Evolutionary conservation across 176 grass and related monocot species (phyloP).

Genomic region (Lolium rigidum): DNA sequence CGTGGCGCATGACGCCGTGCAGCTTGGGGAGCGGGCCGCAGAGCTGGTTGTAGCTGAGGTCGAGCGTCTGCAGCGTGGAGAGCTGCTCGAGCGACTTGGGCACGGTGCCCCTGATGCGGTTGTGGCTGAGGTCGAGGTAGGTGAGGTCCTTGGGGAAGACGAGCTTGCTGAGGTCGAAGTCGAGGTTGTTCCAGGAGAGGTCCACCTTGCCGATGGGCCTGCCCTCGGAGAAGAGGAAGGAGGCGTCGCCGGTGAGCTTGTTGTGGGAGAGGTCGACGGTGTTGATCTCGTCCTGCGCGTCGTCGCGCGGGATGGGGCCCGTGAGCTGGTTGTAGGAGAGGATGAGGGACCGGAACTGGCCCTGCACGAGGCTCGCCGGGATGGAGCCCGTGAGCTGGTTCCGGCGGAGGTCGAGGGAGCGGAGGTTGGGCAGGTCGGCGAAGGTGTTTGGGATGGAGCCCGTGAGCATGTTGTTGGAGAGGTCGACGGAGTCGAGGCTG

Average conservation of each 20-base stretch:
- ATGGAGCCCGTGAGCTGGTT: constrained; percentile 62
- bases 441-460: constrained; percentile 57
- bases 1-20: constrained; percentile 50
- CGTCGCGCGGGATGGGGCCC: constrained; percentile 63
- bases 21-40: constrained; percentile 65
- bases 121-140: constrained; percentile 82
- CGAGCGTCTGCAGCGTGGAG: constrained; percentile 56
- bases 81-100: constrained; percentile 54
- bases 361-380: constrained; percentile 59
- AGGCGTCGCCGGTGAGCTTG: constrained; percentile 60
- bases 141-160: constrained; percentile 63
- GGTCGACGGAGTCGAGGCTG: constrained; percentile 57
- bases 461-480: constrained; percentile 61
- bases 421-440: constrained; percentile 56
- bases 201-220: constrained; percentile 63
- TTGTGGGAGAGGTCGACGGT: constrained; percentile 76
- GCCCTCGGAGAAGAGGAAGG: constrained; percentile 55
- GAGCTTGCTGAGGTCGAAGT: constrained; percentile 65
- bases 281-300: constrained; percentile 61
- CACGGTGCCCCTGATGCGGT: constrained; percentile 63
- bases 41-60: constrained; percentile 74
- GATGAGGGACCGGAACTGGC: constrained; percentile 46
- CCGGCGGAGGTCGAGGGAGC: constrained; percentile 50
- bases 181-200: constrained; percentile 79
- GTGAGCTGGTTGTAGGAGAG: constrained; percentile 69